Evolutionary conservation across 2,329 filamentous ascomycete genomes (phyloP).

Genomic region (Fusarium marasasianum): DNA sequence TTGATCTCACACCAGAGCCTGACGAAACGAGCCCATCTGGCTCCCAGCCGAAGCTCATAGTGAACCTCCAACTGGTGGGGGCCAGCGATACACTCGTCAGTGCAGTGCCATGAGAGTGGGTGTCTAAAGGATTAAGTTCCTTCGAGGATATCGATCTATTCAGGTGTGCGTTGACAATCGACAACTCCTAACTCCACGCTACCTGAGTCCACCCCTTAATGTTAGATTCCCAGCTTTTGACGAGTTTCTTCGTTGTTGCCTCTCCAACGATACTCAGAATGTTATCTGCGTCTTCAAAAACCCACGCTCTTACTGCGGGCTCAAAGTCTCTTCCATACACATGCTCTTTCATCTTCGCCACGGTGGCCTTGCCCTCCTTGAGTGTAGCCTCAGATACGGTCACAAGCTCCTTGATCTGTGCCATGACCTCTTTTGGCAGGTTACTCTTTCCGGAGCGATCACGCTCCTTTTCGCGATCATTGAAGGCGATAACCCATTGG

Average conservation of each 20-base stretch:
- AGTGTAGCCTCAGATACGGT: slow-evolving; percentile 43
- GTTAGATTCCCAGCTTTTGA: slow-evolving; percentile 49
- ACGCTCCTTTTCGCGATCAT: slow-evolving; percentile 52
- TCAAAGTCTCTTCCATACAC: slow-evolving; percentile 42
- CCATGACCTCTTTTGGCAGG: slow-evolving; percentile 50
- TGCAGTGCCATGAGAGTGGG: background rate
- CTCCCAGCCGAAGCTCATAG: background rate
- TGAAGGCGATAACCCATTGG: slow-evolving; percentile 49
- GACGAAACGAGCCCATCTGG: background rate
- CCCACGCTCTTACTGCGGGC: slow-evolving; percentile 41
- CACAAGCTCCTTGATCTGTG: slow-evolving; percentile 49
- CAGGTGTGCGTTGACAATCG: background rate
- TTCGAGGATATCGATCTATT: background rate
- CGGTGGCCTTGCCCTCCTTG: slow-evolving; percentile 46
- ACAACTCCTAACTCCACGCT: slow-evolving; percentile 43
- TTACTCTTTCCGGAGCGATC: slow-evolving; percentile 52
- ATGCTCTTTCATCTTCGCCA: slow-evolving; percentile 45
- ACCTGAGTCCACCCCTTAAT: slow-evolving; percentile 49
- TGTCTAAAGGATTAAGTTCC: background rate
- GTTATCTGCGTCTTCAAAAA: slow-evolving; percentile 40
- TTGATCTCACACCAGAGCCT: background rate
- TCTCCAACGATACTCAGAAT: slow-evolving; percentile 41
- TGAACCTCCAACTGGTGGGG: background rate
- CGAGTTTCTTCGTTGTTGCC: slow-evolving; percentile 39
- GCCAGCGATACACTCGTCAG: background rate